Evolutionary conservation across 805 yeast genomes (phyloP).

Genomic region (Tetrapisispora iriomotensis): DNA sequence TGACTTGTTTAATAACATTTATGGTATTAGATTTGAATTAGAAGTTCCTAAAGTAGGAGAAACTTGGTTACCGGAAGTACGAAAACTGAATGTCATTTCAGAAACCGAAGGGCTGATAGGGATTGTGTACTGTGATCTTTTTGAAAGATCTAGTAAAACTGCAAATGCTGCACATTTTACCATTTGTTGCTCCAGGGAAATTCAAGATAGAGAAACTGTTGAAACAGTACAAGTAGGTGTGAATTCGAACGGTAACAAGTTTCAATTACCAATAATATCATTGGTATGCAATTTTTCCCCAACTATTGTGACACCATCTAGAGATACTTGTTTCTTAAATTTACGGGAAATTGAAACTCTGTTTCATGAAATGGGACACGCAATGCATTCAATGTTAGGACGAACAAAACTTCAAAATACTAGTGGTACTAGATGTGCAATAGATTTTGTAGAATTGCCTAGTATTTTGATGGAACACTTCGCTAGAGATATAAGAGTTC

Average conservation of each 20-base stretch:
- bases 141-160: constrained; percentile 65
- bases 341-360: constrained; percentile 82
- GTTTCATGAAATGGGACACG: constrained; percentile 99
- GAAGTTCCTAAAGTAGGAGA: constrained; percentile 58
- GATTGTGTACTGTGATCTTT: constrained; percentile 76
- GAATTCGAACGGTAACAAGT: constrained; percentile 36
- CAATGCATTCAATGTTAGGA: constrained; percentile 95
- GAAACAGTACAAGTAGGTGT: constrained; percentile 28
- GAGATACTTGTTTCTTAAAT: constrained; percentile 54
- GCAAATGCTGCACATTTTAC: constrained; percentile 93
- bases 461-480: constrained; percentile 94
- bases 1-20: constrained; percentile 54
- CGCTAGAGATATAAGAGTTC: constrained; percentile 70
- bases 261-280: constrained; percentile 84
- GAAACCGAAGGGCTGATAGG: constrained; percentile 60
- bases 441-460: constrained; percentile 95
- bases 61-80: constrained; percentile 80
- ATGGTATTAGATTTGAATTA: constrained; percentile 70
- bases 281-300: constrained; percentile 75
- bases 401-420: constrained; percentile 83
- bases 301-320: too few relatives aligned
- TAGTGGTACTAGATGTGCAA: constrained; percentile 89
- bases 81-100: constrained; percentile 68
- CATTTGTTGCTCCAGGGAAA: constrained; percentile 82
- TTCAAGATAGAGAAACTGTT: constrained; percentile 45